Conservation (phyloP, 768 basidiomycete species). For the Russula abietina region DNA sequence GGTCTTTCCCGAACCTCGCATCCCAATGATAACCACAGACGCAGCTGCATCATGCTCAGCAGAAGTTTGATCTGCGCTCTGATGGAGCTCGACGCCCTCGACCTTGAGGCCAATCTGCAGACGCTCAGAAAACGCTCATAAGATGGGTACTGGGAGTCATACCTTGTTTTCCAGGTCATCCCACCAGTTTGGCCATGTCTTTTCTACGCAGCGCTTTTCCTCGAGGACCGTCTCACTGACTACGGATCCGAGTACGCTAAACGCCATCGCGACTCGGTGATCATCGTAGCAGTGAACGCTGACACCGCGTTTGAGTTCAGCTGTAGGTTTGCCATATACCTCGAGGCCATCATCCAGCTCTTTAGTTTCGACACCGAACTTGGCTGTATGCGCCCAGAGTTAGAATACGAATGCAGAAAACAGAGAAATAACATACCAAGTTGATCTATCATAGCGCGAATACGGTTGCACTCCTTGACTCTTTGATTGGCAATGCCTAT, state of each 20-base stretch:
- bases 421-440: conserved; percentile 53
- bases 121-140: conserved; percentile 10
- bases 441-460: conserved; percentile 93
- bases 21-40: conserved; percentile 79
- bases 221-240: conserved; percentile 75
- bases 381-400: conserved; percentile 45
- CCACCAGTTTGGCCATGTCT: conserved; percentile 99
- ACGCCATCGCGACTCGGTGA: conserved; percentile 98
- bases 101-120: conserved; percentile 80
- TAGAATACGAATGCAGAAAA: not conserved
- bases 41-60: conserved; percentile 38
- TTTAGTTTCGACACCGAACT: conserved; percentile 88
- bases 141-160: conserved; percentile 13
- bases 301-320: conserved; percentile 58
- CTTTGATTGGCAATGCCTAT: conserved; percentile 95
- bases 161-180: conserved; percentile 96
- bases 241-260: conserved; percentile 78
- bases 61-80: conserved; percentile 37
- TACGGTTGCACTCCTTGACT: conserved; percentile 97
- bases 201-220: conserved; percentile 97
- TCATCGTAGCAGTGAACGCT: conserved; percentile 96
- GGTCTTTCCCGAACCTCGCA: conserved; percentile 97
- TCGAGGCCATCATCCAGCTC: conserved; percentile 93
- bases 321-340: conserved; percentile 69
- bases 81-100: conserved; percentile 72